Percentiles rank a stretch among this genome's conserved stretches.
phyloP scores from a whole-genome alignment of 2,329 filamentous ascomycete species.

The Botrytis galanthina region DNA sequence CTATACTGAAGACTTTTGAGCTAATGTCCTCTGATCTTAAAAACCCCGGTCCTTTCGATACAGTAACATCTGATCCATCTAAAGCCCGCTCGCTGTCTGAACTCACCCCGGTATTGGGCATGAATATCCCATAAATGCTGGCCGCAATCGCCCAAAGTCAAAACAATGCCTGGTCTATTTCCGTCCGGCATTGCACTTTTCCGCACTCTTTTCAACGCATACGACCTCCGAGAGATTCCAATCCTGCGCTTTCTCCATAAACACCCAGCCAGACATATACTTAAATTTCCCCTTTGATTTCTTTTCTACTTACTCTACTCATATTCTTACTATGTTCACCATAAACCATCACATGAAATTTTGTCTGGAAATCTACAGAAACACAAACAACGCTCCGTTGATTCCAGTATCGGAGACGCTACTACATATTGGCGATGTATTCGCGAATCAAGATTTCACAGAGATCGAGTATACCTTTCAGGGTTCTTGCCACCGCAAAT shows the following conservation, averaged over 20 bases:
- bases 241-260: not conserved
- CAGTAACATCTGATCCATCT: no score
- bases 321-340: not conserved
- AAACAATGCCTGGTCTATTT: not conserved
- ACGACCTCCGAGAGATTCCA: fast-evolving
- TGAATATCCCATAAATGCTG: fast-evolving
- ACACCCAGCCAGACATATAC: not conserved
- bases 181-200: fast-evolving
- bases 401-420: not conserved
- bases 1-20: not conserved
- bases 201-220: fast-evolving
- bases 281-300: not conserved
- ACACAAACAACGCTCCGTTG: not conserved
- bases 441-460: not conserved
- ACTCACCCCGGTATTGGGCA: no score
- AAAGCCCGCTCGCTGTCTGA: no score
- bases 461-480: not conserved
- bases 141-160: not conserved
- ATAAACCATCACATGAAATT: not conserved
- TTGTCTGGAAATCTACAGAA: not conserved
- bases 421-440: not conserved
- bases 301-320: not conserved
- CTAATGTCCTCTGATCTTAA: not conserved
- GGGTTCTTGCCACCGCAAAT: not conserved
- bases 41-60: no score